These are phyloP conservation scores for Hymenoscyphus scutula DNA, from an alignment of 2,329 filamentous ascomycete species.

Conservation along the genomic window DNA sequence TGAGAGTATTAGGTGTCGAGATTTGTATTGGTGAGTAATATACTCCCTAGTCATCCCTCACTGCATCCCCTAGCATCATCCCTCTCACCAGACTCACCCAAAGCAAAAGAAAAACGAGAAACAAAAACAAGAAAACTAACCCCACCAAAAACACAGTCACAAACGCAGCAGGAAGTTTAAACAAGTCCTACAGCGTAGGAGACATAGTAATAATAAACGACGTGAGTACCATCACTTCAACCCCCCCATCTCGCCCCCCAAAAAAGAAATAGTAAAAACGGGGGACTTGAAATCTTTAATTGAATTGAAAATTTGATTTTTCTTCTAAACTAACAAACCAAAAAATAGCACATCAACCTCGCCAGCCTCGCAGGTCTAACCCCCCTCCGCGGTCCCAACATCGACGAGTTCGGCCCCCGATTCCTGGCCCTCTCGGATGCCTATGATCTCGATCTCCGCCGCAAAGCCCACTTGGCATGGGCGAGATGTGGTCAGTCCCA, in stretches of 20 bases:
- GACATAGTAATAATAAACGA: slow-evolving; percentile 66
- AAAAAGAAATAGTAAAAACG: no score
- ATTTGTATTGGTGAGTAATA: slow-evolving; percentile 43
- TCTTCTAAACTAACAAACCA: neutral
- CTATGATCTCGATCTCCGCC: slow-evolving; percentile 24
- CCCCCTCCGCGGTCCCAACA: slow-evolving; percentile 20
- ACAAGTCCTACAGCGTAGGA: slow-evolving; percentile 61
- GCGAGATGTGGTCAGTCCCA: slow-evolving; percentile 4
- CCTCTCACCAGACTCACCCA: neutral
- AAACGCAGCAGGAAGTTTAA: slow-evolving; percentile 65
- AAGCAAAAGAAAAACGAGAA: neutral
- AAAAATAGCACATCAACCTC: slow-evolving; percentile 23
- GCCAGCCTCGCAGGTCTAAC: slow-evolving; percentile 20
- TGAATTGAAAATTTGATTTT: no score
- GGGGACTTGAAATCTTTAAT: no score
- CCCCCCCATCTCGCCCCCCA: no score
- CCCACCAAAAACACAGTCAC: no score
- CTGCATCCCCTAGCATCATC: no score
- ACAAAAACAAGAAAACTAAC: slow-evolving; percentile 11
- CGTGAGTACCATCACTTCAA: no score
- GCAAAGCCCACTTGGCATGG: slow-evolving; percentile 22
- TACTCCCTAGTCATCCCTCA: neutral
- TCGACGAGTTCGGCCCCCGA: slow-evolving; percentile 19
- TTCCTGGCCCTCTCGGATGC: slow-evolving; percentile 26
- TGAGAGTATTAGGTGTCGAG: slow-evolving; percentile 59